A percentile compares a stretch with the other conserved stretches of the same genome.
These are phyloP conservation scores for Geranium rotundifolium DNA, from an alignment of 345 rosid genomes.

Conservation along the genomic window DNA sequence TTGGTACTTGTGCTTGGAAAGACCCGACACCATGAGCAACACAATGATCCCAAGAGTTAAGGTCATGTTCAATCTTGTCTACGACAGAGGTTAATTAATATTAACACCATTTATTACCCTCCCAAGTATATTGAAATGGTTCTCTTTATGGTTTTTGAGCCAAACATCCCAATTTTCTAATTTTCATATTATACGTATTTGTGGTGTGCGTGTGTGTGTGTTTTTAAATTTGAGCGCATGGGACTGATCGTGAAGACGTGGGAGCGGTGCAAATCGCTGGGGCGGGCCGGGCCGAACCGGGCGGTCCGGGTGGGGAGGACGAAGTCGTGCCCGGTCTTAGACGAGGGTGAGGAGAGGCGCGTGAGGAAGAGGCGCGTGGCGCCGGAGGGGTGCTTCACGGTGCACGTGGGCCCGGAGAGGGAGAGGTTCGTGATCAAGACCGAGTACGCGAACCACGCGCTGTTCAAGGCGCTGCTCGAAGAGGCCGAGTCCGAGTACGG, in stretches of 20 bases:
- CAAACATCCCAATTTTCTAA: background rate
- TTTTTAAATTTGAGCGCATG: background rate
- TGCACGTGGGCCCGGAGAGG: constrained; percentile 48
- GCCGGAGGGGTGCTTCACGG: constrained; percentile 57
- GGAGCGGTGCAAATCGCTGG: constrained; percentile 42
- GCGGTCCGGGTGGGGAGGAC: constrained; percentile 21
- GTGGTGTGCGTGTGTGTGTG: background rate
- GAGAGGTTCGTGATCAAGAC: constrained; percentile 49
- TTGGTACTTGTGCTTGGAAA: background rate
- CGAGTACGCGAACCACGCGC: constrained; percentile 46
- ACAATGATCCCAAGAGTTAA: constrained; percentile 29
- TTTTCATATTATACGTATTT: background rate
- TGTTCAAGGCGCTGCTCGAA: constrained; percentile 47
- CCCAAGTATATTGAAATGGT: background rate
- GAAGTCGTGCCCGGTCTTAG: constrained; percentile 32
- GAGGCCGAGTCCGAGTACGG: constrained; percentile 65
- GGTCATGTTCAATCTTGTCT: constrained; percentile 21
- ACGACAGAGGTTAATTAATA: constrained; percentile 26
- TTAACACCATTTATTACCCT: no score
- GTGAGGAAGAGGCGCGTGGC: constrained; percentile 15
- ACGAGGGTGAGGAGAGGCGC: background rate
- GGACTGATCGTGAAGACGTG: constrained; percentile 44
- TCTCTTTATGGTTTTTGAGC: background rate
- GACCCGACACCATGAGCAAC: constrained; percentile 22
- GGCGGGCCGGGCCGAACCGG: constrained; percentile 10